phyloP scores from a whole-genome alignment of 2,329 filamentous ascomycete species.

The Keithomyces neogunnii region DNA sequence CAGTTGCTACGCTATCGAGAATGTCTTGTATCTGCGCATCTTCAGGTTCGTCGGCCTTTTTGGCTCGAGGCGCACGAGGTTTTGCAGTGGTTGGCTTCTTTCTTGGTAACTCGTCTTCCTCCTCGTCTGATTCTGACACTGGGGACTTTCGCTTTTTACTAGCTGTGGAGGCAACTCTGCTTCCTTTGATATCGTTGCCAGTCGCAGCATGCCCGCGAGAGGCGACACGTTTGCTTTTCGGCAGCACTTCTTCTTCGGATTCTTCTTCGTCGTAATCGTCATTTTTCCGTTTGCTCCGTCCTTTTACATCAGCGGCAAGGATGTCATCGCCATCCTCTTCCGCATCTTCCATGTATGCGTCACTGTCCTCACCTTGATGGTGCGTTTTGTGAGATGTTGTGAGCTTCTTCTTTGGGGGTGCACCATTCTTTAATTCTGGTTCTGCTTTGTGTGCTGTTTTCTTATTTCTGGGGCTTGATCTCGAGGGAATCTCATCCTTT shows the following conservation, averaged over 20 bases:
- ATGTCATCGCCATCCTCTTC: conserved; percentile 72
- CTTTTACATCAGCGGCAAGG: conserved; percentile 64
- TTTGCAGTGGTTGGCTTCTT: conserved; percentile 53
- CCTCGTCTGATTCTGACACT: conserved; percentile 43
- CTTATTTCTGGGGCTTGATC: conserved; percentile 45
- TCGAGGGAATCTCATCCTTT: conserved; percentile 35
- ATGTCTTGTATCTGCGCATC: conserved; percentile 70
- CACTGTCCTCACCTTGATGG: conserved; percentile 36
- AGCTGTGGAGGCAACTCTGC: conserved; percentile 22
- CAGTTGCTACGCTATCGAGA: conserved; percentile 75
- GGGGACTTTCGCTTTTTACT: conserved; percentile 52
- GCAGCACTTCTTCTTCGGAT: conserved; percentile 60
- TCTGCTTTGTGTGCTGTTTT: conserved; percentile 23
- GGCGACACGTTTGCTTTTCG: conserved; percentile 51
- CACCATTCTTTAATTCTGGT: conserved; percentile 19
- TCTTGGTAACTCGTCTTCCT: conserved; percentile 47
- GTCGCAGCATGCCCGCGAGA: conserved; percentile 28
- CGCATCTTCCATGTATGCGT: conserved; percentile 57
- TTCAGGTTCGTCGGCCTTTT: conserved; percentile 60
- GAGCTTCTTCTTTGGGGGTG: conserved; percentile 31
- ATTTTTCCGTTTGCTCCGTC: conserved; percentile 56
- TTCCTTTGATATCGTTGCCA: conserved; percentile 15
- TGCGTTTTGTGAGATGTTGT: conserved; percentile 32
- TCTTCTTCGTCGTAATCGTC: conserved; percentile 70
- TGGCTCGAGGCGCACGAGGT: conserved; percentile 48